Base-by-base conservation (phyloP, 108 stramenopile species). In the Pseudonitzschia pungens region DNA sequence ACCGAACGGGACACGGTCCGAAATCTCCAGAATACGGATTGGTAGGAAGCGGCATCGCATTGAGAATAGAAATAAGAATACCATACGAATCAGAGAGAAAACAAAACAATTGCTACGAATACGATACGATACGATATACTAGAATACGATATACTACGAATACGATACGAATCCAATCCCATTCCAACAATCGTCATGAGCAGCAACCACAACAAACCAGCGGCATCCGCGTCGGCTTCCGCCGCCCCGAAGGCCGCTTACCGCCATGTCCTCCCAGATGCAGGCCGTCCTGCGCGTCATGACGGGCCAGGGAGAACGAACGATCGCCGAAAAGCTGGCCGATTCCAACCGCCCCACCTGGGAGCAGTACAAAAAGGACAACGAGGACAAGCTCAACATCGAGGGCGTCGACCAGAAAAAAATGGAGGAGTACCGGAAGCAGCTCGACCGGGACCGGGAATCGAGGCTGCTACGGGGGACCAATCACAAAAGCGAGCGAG, bases 301-400 rank as follows among this genome's bases (percentile, higher is more conserved):
- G 83, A 79, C 97, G 8, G 98, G 98, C 18, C 83, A 86, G 67
- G 94, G 90, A 59, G 92, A 93, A 63, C 86, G 98, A 44, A 96
- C 96, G 28, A 94, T 99, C 48, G 86, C 88, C 9, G 93, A 99
- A 69, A 97, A 96, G 74, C 83, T 99, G 36, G 90, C 91, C 52
- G 97, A 99, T 82, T 81, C 90, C 42, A 97, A 97, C 75, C 88
- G 98, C 22, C 96, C 96, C 11, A 96, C 96, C 8, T 99, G 98
- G 98, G 98, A 99, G 67, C 92, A 96, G 58, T 99, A 97, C 79
- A 96, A 97, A 74, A 96, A 97, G 76, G 96, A 95, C 72, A 98
- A 98, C 68, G 88, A 95, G 36, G 98, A 97, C 71, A 94, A 96
- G 69, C 85, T 99, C 18, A 86, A 98, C 59, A 56, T 97, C 48